phyloP scores from a whole-genome alignment of 768 basidiomycete genomes.

The Tylopilus intermedius region DNA sequence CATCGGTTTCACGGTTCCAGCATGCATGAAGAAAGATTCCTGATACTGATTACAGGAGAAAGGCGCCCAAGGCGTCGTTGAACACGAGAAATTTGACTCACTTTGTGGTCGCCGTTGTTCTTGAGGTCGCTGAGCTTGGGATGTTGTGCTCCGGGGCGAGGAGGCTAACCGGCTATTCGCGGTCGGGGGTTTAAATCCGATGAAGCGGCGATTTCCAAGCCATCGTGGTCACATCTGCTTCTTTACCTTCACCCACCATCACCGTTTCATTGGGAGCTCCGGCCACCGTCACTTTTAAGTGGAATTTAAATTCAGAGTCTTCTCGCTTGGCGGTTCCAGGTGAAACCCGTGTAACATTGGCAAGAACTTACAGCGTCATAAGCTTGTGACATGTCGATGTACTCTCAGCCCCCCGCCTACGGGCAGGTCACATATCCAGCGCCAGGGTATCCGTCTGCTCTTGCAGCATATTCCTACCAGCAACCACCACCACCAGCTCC shows the following conservation, averaged over 20 bases:
- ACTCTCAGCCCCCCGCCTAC: conserved; percentile 55
- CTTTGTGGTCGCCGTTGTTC: conserved; percentile 24
- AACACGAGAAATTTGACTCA: conserved; percentile 17
- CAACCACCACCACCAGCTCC: conserved; percentile 39
- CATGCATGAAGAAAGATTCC: conserved; percentile 2
- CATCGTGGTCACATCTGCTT: conserved; percentile 20
- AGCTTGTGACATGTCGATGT: conserved; percentile 55
- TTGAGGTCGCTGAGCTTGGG: conserved; percentile 22
- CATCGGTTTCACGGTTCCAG: conserved; percentile 19
- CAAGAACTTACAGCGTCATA: conserved; percentile 30
- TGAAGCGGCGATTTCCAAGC: conserved; percentile 25
- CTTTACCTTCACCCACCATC: conserved; percentile 47
- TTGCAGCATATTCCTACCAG: conserved; percentile 44
- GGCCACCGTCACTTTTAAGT: conserved; percentile 45
- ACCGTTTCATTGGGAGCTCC: conserved; percentile 35
- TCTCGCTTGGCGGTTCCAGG: conserved; percentile 29
- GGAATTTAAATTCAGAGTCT: conserved; percentile 40
- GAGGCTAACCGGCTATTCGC: conserved; percentile 22
- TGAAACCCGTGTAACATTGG: conserved; percentile 32
- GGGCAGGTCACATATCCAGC: conserved; percentile 52
- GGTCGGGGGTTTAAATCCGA: conserved; percentile 35
- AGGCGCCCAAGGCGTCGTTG: not conserved
- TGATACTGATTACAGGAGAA: not conserved
- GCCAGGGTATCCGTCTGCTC: conserved; percentile 43
- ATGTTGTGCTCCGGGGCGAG: conserved; percentile 3